A percentile compares a stretch with the other conserved stretches of the same genome.
phyloP scores from a whole-genome alignment of 345 rosid species.

The Ceriops decandra region DNA sequence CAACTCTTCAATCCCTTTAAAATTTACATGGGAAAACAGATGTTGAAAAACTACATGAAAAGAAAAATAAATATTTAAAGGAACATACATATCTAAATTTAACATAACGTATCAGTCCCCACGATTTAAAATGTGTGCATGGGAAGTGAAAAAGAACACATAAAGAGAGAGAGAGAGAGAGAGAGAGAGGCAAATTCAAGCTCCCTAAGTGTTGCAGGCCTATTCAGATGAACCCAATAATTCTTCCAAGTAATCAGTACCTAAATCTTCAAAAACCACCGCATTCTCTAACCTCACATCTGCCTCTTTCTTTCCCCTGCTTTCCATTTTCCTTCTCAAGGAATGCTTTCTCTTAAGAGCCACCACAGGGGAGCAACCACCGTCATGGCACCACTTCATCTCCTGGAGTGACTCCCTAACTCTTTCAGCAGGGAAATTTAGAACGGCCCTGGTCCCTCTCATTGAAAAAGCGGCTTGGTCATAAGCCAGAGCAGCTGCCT shows the following conservation, averaged over 20 bases:
- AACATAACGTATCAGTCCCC: background rate
- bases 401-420: slow-evolving; percentile 67
- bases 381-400: slow-evolving; percentile 45
- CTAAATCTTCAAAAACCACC: slow-evolving; percentile 75
- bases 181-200: no score
- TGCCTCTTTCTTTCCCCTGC: slow-evolving; percentile 39
- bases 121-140: background rate
- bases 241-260: slow-evolving; percentile 65
- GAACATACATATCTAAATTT: background rate
- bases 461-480: slow-evolving; percentile 72
- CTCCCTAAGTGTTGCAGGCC: slow-evolving; percentile 2
- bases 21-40: background rate
- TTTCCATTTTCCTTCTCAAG: slow-evolving; percentile 50
- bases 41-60: background rate
- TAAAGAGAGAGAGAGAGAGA: background rate
- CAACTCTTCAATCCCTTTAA: background rate
- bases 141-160: background rate
- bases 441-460: slow-evolving; percentile 56
- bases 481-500: slow-evolving; percentile 68
- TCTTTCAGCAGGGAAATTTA: slow-evolving; percentile 61
- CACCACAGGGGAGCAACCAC: slow-evolving; percentile 68
- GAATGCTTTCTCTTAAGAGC: slow-evolving; percentile 83
- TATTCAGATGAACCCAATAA: slow-evolving; percentile 46
- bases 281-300: slow-evolving; percentile 40
- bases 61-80: background rate